phyloP scores from a whole-genome alignment of 1,139 yeast species.

The Nadsonia starkeyi-henricii region DNA sequence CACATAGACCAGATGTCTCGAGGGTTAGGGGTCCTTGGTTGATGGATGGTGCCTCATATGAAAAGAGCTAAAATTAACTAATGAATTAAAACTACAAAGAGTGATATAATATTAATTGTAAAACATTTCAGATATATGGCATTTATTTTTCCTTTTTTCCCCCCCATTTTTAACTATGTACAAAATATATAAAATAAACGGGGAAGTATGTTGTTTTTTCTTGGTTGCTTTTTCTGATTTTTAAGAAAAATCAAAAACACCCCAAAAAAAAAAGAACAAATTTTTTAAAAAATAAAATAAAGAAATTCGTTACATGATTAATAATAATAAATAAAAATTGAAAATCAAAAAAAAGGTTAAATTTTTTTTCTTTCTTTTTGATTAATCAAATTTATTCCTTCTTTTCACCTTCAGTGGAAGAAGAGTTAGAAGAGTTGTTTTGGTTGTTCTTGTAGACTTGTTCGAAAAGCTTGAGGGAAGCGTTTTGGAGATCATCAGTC shows the following conservation, averaged over 20 bases:
- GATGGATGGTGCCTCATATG: too few relatives aligned
- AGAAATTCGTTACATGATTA: too few relatives aligned
- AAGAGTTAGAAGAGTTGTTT: constrained; percentile 11
- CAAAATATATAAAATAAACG: neutral
- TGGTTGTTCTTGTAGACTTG: constrained; percentile 55
- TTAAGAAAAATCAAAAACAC: too few relatives aligned
- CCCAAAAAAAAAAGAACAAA: neutral
- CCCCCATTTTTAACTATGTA: neutral
- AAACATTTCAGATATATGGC: too few relatives aligned
- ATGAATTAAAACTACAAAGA: too few relatives aligned
- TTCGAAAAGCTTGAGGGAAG: constrained; percentile 88
- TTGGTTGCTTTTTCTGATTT: too few relatives aligned
- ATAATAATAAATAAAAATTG: too few relatives aligned
- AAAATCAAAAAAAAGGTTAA: too few relatives aligned
- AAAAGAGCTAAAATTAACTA: too few relatives aligned
- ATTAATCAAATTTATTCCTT: constrained; percentile 10
- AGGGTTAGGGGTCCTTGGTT: too few relatives aligned
- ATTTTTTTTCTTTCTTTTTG: neutral
- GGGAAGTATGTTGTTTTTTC: neutral
- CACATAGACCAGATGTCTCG: too few relatives aligned
- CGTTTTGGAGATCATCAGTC: constrained; percentile 88
- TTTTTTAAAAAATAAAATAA: neutral
- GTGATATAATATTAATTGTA: too few relatives aligned
- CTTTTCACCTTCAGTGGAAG: constrained; percentile 16
- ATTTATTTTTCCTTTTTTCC: neutral